A percentile compares a stretch with the other conserved stretches of the same genome.
phyloP scores from a whole-genome alignment of 2,329 filamentous ascomycete species.

The Bisporella sp. region DNA sequence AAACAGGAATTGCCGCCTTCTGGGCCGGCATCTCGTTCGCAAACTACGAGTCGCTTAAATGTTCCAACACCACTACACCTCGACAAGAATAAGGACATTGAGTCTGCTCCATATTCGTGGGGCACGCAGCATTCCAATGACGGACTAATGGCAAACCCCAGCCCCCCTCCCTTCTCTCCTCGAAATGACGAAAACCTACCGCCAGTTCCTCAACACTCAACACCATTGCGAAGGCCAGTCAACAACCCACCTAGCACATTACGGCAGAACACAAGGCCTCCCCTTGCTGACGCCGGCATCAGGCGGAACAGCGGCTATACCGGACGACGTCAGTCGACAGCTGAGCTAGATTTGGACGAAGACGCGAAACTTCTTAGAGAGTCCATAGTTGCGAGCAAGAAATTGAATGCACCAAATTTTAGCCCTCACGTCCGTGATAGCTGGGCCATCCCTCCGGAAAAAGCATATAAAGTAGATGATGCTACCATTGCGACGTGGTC shows the following conservation, averaged over 20 bases:
- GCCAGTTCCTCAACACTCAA: slow-evolving; percentile 18
- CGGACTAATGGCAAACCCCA: slow-evolving; percentile 22
- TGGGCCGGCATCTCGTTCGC: slow-evolving; percentile 14
- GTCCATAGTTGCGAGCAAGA: slow-evolving; percentile 23
- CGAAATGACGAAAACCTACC: slow-evolving; percentile 12
- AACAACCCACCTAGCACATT: background rate
- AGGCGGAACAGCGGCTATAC: slow-evolving; percentile 24
- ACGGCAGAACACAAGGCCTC: background rate
- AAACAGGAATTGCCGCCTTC: slow-evolving; percentile 16
- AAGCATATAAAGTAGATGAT: slow-evolving; percentile 14
- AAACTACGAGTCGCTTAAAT: slow-evolving; percentile 13
- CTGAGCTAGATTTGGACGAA: slow-evolving; percentile 24
- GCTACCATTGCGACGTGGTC: slow-evolving; percentile 11
- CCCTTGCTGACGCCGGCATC: slow-evolving; percentile 9
- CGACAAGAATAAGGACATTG: slow-evolving; percentile 20
- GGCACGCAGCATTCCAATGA: slow-evolving; percentile 25
- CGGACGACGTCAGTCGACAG: slow-evolving; percentile 20
- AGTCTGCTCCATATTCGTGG: slow-evolving; percentile 25
- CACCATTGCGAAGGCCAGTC: slow-evolving; percentile 2
- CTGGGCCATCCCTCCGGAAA: slow-evolving; percentile 19
- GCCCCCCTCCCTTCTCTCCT: slow-evolving; percentile 14
- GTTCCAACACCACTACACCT: slow-evolving; percentile 22
- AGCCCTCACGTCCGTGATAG: slow-evolving; percentile 18
- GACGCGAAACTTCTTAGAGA: slow-evolving; percentile 27
- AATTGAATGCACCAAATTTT: slow-evolving; percentile 17